Base-by-base conservation (phyloP, 768 basidiomycete genomes). In the Daedaleopsis sinensis region DNA sequence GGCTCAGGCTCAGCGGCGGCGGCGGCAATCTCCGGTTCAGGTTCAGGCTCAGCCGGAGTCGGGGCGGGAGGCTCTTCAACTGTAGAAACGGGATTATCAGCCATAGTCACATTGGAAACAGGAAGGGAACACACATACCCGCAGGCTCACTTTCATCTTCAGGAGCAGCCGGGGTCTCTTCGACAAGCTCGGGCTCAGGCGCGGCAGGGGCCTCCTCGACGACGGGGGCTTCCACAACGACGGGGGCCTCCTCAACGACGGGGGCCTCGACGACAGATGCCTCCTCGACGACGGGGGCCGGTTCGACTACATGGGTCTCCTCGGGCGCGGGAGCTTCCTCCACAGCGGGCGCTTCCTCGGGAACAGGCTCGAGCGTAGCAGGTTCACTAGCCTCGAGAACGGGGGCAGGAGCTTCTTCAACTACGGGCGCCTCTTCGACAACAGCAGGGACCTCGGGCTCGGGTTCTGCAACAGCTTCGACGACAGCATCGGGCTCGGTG, bases 191-290 rank as follows among this genome's bases (percentile, higher is more conserved):
- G 46, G 50, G 62, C 2, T 32, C 27, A 7, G 27, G 27, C 27
- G 7, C 27, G 27, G 21, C 55, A 24, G 36, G 12, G n/a, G 38
- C 11, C 23, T 54, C 48, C 37, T 64, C 63, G 47, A 43, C 52
- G 11, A 46, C 39, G 27, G 24, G 23, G 3, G 42, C 42, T 1
- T 39, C 21, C 18, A 1, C 43, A 12, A 42, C 42, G 19, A 27
- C 52, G 1, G 52, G 23, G 15, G 19, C 21, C 6, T 52, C 69
- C n/a, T 63, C 66, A 27, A 65, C 67, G 23, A 61, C 62, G 38
- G 55, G 47, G 43, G 50, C 64, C 2, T n/a, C n/a, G n/a, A n/a
- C n/a, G n/a, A n/a, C n/a, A n/a, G n/a, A n/a, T n/a, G n/a, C n/a
- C n/a, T n/a, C n/a, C n/a, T n/a, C n/a, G n/a, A n/a, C n/a, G n/a